Percentiles rank a stretch among this genome's conserved stretches.
phyloP scores from a whole-genome alignment of 768 basidiomycete species.

The Leccinum longicurvipes region DNA sequence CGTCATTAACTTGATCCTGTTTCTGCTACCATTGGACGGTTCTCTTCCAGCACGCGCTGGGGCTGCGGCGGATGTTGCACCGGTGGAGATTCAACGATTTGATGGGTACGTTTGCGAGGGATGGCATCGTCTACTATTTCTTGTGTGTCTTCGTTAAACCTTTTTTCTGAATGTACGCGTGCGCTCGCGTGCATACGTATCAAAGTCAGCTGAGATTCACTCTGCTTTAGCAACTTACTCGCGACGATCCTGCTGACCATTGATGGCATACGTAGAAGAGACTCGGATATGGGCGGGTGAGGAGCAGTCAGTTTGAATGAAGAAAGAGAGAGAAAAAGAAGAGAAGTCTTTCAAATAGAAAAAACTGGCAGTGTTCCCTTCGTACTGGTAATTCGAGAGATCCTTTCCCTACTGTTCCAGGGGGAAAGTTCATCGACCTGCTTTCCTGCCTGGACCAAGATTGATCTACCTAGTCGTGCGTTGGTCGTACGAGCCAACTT shows the following conservation, averaged over 20 bases:
- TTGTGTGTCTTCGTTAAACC: constrained; percentile 7
- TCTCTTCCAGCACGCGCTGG: constrained; percentile 10
- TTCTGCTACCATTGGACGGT: constrained; percentile 15
- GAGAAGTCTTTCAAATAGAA: too few relatives aligned
- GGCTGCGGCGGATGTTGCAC: constrained; percentile 3
- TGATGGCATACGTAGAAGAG: background rate
- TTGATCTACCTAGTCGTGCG: too few relatives aligned
- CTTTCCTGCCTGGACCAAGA: too few relatives aligned
- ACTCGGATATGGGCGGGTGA: background rate
- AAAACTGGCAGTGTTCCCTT: too few relatives aligned
- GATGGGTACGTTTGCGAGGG: constrained; percentile 14
- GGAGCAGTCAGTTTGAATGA: background rate
- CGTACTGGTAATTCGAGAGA: too few relatives aligned
- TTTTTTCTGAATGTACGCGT: background rate
- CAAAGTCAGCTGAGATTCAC: background rate
- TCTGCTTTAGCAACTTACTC: constrained; percentile 13
- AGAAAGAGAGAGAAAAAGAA: too few relatives aligned
- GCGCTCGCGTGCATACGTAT: background rate
- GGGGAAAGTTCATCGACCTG: too few relatives aligned
- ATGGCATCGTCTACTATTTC: constrained; percentile 19
- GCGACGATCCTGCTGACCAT: constrained; percentile 17
- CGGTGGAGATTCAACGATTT: constrained; percentile 12
- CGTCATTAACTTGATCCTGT: constrained; percentile 10
- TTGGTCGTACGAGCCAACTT: too few relatives aligned
- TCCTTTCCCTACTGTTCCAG: too few relatives aligned